These are phyloP conservation scores for Metschnikowia vanudenii DNA, from an alignment of 805 yeast genomes.

Conservation along the genomic window DNA sequence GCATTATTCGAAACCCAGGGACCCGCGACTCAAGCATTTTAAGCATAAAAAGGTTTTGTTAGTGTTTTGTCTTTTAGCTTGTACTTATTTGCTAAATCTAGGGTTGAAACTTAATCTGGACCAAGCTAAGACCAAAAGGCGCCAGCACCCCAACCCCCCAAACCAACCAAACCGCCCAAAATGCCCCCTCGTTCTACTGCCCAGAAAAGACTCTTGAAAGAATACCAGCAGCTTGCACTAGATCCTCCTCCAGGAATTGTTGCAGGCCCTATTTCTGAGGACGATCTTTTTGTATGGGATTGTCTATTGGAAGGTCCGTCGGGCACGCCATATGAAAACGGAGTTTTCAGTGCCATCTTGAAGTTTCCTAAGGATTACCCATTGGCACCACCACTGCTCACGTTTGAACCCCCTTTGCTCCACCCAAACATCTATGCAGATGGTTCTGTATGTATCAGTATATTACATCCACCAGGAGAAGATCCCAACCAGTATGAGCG, in stretches of 20 bases:
- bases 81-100: too few relatives aligned
- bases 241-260: conserved; percentile 95
- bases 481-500: conserved; percentile 95
- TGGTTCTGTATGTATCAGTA: conserved; percentile 95
- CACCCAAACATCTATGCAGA: conserved; percentile 95
- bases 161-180: too few relatives aligned
- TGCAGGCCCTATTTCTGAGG: conserved; percentile 85
- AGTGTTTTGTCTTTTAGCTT: too few relatives aligned
- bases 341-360: conserved; percentile 76
- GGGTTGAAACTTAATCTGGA: too few relatives aligned
- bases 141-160: too few relatives aligned
- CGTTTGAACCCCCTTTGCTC: conserved; percentile 74
- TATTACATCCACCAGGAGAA: conserved; percentile 94
- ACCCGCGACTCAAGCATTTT: too few relatives aligned
- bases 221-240: conserved; percentile 77
- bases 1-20: too few relatives aligned
- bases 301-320: conserved; percentile 81
- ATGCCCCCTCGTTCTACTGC: conserved; percentile 52
- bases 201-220: conserved; percentile 81
- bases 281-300: conserved; percentile 77
- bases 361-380: conserved; percentile 81
- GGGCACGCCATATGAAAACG: conserved; percentile 83
- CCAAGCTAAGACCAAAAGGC: too few relatives aligned
- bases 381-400: conserved; percentile 73
- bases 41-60: too few relatives aligned